These are phyloP conservation scores for Radiomyces spectabilis DNA, from an alignment of 192 early-diverging fungal species.

Conservation along the genomic window DNA sequence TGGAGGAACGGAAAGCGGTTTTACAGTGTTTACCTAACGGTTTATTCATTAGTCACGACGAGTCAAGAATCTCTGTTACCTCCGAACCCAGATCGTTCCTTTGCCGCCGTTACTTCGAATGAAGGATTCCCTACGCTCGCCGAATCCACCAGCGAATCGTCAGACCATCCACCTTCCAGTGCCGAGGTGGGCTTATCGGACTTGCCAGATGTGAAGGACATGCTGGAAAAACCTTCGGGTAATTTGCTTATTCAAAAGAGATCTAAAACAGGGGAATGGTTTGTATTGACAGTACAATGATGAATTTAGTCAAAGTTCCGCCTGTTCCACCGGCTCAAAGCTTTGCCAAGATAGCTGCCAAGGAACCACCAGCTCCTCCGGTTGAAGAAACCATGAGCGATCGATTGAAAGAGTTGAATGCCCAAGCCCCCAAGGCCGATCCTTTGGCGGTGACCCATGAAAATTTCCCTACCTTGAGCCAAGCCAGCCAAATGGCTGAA, in stretches of 20 bases:
- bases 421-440: background rate
- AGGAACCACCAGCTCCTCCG: constrained; percentile 3
- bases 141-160: background rate
- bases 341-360: constrained; percentile 24
- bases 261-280: background rate
- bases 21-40: background rate
- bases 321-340: constrained; percentile 12
- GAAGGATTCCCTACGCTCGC: constrained; percentile 13
- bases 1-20: background rate
- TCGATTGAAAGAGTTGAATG: background rate
- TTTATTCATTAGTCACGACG: background rate
- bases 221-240: constrained; percentile 16
- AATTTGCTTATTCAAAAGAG: background rate
- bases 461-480: constrained; percentile 9
- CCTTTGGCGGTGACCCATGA: background rate
- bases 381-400: background rate
- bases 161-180: background rate
- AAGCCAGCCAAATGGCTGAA: constrained; percentile 7
- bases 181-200: background rate
- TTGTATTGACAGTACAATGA: background rate
- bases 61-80: constrained; percentile 2
- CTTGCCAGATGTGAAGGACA: constrained; percentile 21
- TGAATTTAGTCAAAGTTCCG: constrained; percentile 7
- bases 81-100: constrained; percentile 20
- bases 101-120: constrained; percentile 13